Conservation (phyloP, 108 stramenopile species). For the Cyclotella baltica region DNA sequence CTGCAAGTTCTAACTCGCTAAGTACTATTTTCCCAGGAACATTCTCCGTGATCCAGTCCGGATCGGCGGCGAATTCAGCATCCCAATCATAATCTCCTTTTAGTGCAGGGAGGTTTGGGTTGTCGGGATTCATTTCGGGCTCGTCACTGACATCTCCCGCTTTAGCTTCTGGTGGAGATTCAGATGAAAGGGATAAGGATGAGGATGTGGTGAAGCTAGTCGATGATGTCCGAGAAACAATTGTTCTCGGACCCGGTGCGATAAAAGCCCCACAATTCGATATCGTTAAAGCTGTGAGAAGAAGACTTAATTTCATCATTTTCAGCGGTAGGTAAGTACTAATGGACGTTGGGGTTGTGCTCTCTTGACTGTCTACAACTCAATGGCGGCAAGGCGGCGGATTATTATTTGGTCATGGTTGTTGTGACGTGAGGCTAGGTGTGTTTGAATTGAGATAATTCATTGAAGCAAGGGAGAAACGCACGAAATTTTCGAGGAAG, state of each 20-base stretch:
- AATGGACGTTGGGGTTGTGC: background rate
- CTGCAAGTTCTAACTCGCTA: constrained; percentile 80
- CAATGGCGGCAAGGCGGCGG: background rate
- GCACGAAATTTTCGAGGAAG: too few species aligned
- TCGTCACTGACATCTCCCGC: constrained; percentile 45
- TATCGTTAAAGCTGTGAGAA: constrained; percentile 1
- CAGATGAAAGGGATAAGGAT: background rate
- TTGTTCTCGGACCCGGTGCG: background rate
- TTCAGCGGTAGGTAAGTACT: background rate
- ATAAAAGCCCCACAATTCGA: constrained; percentile 3
- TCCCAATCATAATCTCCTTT: constrained; percentile 93
- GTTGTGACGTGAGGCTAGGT: too few species aligned
- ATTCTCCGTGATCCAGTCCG: constrained; percentile 86
- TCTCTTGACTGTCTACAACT: background rate
- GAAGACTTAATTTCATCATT: constrained; percentile 10
- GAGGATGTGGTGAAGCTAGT: background rate
- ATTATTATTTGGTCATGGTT: too few species aligned
- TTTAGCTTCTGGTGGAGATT: constrained; percentile 17
- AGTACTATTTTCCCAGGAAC: constrained; percentile 90
- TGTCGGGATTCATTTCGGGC: constrained; percentile 75
- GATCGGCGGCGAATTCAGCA: constrained; percentile 79
- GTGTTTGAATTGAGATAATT: too few species aligned
- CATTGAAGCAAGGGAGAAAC: too few species aligned
- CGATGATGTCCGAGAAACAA: background rate
- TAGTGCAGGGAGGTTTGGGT: constrained; percentile 76